Percentiles rank a stretch among this genome's conserved stretches.
Conservation (phyloP, 768 basidiomycete species). For the Suillus weaverae region DNA sequence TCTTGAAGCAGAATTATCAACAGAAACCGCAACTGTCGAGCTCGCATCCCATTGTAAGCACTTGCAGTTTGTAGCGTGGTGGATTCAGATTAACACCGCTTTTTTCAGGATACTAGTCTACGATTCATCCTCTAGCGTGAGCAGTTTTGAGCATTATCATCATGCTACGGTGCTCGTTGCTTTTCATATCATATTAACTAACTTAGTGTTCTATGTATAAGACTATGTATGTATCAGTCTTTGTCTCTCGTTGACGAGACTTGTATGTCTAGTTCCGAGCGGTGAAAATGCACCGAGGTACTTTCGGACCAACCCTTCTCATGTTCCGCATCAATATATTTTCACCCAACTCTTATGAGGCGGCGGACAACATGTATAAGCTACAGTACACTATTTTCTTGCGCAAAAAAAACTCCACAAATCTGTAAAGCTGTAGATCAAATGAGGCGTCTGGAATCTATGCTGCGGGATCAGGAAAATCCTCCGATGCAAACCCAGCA, state of each 20-base stretch:
- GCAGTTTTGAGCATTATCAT: neutral
- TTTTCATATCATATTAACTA: neutral
- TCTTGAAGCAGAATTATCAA: constrained; percentile 58
- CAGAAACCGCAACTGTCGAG: constrained; percentile 76
- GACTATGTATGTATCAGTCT: neutral
- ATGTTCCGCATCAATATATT: neutral
- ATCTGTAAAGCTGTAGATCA: too few species aligned
- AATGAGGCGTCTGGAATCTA: too few species aligned
- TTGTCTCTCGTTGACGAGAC: neutral
- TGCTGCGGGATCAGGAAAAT: too few species aligned
- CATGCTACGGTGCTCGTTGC: neutral
- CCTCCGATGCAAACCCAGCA: too few species aligned
- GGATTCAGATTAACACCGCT: neutral
- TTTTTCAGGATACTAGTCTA: constrained; percentile 26
- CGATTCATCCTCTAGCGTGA: constrained; percentile 31
- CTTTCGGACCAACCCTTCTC: neutral
- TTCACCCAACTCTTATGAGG: neutral
- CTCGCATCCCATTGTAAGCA: constrained; percentile 62
- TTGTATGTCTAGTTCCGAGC: neutral
- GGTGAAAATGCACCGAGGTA: neutral
- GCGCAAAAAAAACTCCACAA: too few species aligned
- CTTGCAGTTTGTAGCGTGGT: neutral
- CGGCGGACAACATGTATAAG: too few species aligned
- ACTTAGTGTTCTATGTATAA: neutral
- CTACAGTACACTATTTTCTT: too few species aligned